These are phyloP conservation scores for Umbilicus rupestris DNA, from an alignment of 164 flowering plant genomes.

Conservation along the genomic window DNA sequence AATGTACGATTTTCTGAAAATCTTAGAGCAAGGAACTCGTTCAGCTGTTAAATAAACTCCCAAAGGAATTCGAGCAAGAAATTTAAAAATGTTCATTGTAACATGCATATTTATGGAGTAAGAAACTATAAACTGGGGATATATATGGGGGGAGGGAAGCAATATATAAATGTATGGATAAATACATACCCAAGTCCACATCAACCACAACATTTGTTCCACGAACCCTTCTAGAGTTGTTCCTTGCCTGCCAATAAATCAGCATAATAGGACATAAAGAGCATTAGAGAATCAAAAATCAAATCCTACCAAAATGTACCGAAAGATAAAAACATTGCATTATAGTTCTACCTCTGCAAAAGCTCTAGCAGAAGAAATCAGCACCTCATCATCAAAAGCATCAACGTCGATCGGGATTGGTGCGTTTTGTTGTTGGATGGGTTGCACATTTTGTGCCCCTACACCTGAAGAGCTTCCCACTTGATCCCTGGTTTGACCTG, in stretches of 20 bases:
- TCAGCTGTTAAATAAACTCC: background rate
- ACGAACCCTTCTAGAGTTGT: constrained; percentile 8
- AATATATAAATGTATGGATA: background rate
- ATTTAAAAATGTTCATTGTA: background rate
- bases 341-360: background rate
- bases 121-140: background rate
- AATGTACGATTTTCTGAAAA: background rate
- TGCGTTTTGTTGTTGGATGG: constrained; percentile 4
- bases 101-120: background rate
- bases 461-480: constrained; percentile 6
- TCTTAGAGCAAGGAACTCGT: background rate
- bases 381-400: constrained; percentile 3
- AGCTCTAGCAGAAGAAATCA: constrained; percentile 2
- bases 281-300: background rate
- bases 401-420: constrained; percentile 4
- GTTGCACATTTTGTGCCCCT: background rate
- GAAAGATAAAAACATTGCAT: background rate
- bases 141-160: background rate
- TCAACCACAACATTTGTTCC: background rate
- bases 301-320: background rate
- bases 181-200: constrained; percentile 3
- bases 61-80: background rate
- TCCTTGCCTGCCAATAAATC: constrained; percentile 2
- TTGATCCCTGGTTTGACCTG: background rate
- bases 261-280: background rate